Evolutionary conservation across 148 eudicot genomes (phyloP).

Genomic region (Fagopyrum esculentum): DNA sequence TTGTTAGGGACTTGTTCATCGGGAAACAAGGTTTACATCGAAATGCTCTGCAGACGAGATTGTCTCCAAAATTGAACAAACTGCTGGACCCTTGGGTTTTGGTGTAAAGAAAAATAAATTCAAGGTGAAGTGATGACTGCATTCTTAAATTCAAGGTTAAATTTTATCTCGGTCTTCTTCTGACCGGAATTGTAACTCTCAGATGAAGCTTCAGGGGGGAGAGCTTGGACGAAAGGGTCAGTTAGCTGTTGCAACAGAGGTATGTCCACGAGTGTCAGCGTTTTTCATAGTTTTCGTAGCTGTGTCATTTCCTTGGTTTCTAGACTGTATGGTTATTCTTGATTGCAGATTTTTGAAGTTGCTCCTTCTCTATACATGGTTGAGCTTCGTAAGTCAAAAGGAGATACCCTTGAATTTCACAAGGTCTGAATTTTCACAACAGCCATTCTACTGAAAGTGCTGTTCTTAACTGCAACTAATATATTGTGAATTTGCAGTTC

Average conservation of each 20-base stretch:
- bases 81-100: conserved; percentile 83
- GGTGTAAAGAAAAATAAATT: conserved; percentile 76
- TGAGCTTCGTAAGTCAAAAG: conserved; percentile 79
- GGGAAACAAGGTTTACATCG: conserved; percentile 92
- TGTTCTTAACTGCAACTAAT: background rate
- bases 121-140: conserved; percentile 41
- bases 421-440: conserved; percentile 32
- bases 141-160: background rate
- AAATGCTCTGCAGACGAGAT: conserved; percentile 71
- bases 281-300: background rate
- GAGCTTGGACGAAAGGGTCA: conserved; percentile 92
- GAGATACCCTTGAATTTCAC: conserved; percentile 94
- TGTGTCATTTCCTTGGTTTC: no score
- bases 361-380: conserved; percentile 91
- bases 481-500: conserved; percentile 43
- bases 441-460: background rate
- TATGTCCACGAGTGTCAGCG: conserved; percentile 11
- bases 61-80: conserved; percentile 70
- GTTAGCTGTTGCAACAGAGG: conserved; percentile 87
- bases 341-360: conserved; percentile 74
- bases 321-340: background rate
- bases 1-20: conserved; percentile 74
- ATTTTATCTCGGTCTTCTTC: background rate
- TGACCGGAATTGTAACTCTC: conserved; percentile 6
- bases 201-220: conserved; percentile 89